These are phyloP conservation scores for Blastobotrys elegans DNA, from an alignment of 1,139 yeast species.

Conservation along the genomic window DNA sequence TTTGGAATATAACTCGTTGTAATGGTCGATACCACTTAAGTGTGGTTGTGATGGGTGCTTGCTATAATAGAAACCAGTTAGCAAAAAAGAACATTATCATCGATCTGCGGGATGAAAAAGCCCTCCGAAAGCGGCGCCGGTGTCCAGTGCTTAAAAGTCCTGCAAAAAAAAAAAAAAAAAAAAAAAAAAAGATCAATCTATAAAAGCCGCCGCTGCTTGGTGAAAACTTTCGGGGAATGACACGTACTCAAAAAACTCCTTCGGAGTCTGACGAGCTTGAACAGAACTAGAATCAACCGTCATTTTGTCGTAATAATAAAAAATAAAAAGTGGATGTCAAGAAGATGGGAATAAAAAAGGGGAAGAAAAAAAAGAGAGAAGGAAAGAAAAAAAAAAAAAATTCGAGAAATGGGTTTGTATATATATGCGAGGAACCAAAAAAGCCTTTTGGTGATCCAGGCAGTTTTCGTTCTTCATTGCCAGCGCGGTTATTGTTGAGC, in stretches of 20 bases:
- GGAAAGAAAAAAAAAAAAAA: background rate
- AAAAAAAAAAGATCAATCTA: no score
- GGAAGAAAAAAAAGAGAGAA: background rate
- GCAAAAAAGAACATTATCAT: no score
- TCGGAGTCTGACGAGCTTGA: slow-evolving; percentile 13
- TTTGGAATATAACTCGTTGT: slow-evolving; percentile 65
- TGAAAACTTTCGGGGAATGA: no score
- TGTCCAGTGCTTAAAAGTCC: no score
- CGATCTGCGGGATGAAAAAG: no score
- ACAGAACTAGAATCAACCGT: slow-evolving; percentile 9
- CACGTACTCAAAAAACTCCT: slow-evolving; percentile 15
- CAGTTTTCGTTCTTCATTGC: no score
- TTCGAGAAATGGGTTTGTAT: background rate
- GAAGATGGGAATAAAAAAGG: background rate
- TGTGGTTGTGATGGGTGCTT: slow-evolving; percentile 39
- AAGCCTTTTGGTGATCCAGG: background rate
- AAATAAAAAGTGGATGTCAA: background rate
- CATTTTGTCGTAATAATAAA: slow-evolving; percentile 3
- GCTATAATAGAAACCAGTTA: no score
- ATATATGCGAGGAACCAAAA: background rate
- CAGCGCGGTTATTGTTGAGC: no score
- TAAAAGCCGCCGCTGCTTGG: no score
- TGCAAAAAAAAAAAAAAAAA: no score
- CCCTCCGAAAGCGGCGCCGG: no score
- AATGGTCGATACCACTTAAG: slow-evolving; percentile 53